phyloP scores from a whole-genome alignment of 257 asterid genomes.

The Leonotis leonurus region DNA sequence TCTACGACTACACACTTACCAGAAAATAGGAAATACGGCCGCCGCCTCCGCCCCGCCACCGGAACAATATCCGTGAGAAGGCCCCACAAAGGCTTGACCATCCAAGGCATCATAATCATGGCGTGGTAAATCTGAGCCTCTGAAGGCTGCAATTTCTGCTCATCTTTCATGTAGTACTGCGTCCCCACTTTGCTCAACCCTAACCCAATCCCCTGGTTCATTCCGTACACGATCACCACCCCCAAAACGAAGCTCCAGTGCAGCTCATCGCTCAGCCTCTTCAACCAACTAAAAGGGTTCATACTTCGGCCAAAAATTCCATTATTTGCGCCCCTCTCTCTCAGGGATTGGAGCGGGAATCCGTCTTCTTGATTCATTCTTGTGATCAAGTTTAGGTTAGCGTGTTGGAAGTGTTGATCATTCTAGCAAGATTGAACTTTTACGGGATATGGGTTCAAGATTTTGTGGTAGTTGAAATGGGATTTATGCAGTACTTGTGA shows the following conservation, averaged over 20 bases:
- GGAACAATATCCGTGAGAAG: constrained; percentile 83
- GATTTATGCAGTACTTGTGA: constrained; percentile 3
- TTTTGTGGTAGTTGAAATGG: constrained; percentile 10
- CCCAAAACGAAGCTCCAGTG: constrained; percentile 89
- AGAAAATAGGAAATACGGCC: constrained; percentile 80
- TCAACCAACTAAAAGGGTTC: constrained; percentile 46
- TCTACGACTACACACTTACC: constrained; percentile 28
- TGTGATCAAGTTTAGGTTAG: background rate
- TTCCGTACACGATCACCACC: constrained; percentile 75
- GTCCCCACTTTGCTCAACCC: constrained; percentile 59
- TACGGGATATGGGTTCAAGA: constrained; percentile 1
- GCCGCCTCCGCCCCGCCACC: constrained; percentile 59
- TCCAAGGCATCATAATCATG: constrained; percentile 74
- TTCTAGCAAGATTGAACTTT: background rate
- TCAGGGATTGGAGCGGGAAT: constrained; percentile 17
- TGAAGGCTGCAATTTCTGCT: constrained; percentile 86
- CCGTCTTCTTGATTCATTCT: constrained; percentile 38
- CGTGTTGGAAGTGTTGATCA: background rate
- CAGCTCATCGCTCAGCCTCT: constrained; percentile 51
- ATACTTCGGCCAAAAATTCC: constrained; percentile 22
- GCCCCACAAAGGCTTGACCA: constrained; percentile 87
- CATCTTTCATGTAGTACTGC: constrained; percentile 88
- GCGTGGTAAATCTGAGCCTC: constrained; percentile 80
- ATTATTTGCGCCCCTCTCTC: constrained; percentile 7
- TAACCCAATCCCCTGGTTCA: constrained; percentile 77